Base-by-base conservation (phyloP, 352 stramenopile species). In the Globisporangium megalacanthum region DNA sequence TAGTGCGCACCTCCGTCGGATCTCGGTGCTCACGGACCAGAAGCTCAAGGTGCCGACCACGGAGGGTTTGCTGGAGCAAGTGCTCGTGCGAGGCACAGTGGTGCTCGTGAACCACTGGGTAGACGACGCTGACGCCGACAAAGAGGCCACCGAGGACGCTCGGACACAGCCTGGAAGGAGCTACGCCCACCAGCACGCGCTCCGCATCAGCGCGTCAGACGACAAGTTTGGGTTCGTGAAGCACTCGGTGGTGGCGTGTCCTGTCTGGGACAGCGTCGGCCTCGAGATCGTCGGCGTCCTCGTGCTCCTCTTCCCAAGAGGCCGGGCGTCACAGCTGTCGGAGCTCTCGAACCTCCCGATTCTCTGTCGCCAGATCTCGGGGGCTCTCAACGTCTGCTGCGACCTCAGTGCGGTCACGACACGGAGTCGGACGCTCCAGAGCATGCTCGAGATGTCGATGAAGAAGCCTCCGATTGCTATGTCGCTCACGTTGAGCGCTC, bases 231-330 rank as follows among this genome's bases (percentile, higher is more conserved):
- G 74, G 0, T 89, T 92, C 62, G 74, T 64, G 49, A 69, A 75
- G n/a, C 72, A 87, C 49, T 60, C 81, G 1, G 75, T 89, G 9
- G 75, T 88, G 0, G 79, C 81, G 10, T 89, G 78, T 46, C 81
- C 81, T 0, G 79, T 92, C 22, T 92, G 79, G 77, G 77, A 86
- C 52, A 75, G 69, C 22, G 73, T 72, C 58, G 69, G 69, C 0
- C 68, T 84, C 15, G 81, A 89, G 44, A 66, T 92, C 45, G 69
- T 88, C n/a, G 81, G 81, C 10, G 56, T 89, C 1, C 55, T 92
- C 15, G 75, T 92, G 39, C 54, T 92, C 9, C 55, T 89, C 25
- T 88, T 88, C 58, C 54, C 49, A 3, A 66, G 64, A 31, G 64
- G 56, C 6, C 60, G 55, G 29, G 56, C 61, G 6, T 71, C 74